Base-by-base conservation (phyloP, 495 filamentous ascomycete genomes). In the Cercophora sp. region DNA sequence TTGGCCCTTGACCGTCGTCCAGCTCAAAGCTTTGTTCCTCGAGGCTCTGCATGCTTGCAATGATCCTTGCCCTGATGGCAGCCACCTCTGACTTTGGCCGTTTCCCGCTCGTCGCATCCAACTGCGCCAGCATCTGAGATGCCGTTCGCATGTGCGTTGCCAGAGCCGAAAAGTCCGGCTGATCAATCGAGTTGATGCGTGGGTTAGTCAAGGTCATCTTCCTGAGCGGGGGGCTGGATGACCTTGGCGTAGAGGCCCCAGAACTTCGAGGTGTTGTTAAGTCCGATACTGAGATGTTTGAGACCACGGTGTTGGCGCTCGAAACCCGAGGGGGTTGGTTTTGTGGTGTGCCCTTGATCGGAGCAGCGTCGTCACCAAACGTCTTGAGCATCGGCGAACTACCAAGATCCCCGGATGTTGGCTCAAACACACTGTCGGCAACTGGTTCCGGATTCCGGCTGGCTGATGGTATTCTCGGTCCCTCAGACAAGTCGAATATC, bases 1-100 rank as follows among this genome's bases (percentile, higher is more conserved):
- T 86, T 24, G 86, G 83, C 8, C 78, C 74, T 25, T 77, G 70
- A 8, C 69, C 68, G 54, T 83, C 82, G 47, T 85, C 79, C 8
- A 76, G 61, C 35, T 85, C 77, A 56, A 89, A 89, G 62, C 79
- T 87, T 61, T 89, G 84, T 63, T 89, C 86, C 60, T 89, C 86
- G n/a, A 89, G 75, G 59, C 71, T 85, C 57, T 89, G 86, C 86
- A 89, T 89, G 66, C 85, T 88, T 2, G 86, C 86, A 55, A 89
- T 89, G 56, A 89, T 89, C 68, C 84, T 84, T 10, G 84, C 79
- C 54, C 85, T 73, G 64, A 89, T 89, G 20, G 84, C 85, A 8
- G 83, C 86, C 8, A 89, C 85, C 63, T 89, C 86, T 32, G 80
- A 74, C 55, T 76, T 81, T 13, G 86, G 86, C 25, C 86, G 69